Conservation (phyloP, 352 stramenopile species). For the Pythium rishiriense region DNA sequence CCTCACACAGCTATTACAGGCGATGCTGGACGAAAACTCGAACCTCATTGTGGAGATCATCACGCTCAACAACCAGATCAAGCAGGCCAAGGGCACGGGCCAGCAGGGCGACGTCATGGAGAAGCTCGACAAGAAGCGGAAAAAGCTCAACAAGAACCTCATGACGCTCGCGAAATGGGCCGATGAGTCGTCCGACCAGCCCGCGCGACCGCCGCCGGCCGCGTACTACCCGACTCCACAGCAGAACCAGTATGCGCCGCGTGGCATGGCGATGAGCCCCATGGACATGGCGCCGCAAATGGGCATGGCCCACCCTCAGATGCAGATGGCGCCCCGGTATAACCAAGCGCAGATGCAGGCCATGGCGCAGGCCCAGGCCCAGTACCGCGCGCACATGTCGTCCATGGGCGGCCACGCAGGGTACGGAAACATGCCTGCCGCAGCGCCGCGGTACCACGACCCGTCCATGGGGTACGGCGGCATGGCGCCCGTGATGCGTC, state of each 20-base stretch:
- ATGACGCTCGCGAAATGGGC: conserved; percentile 90
- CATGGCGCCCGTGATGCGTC: conserved; percentile 20
- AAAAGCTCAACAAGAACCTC: conserved; percentile 89
- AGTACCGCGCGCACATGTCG: conserved; percentile 62
- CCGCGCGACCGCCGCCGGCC: conserved; percentile 41
- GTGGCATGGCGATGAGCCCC: conserved; percentile 38
- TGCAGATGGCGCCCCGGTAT: conserved; percentile 32
- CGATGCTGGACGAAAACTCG: conserved; percentile 88
- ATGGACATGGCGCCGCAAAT: conserved; percentile 28
- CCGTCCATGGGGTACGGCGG: conserved; percentile 23
- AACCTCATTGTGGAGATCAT: conserved; percentile 88
- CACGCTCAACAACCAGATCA: conserved; percentile 86
- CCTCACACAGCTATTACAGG: conserved; percentile 29
- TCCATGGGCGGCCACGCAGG: conserved; percentile 41
- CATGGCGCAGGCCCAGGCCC: conserved; percentile 40
- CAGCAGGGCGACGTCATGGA: conserved; percentile 80
- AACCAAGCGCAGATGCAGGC: conserved; percentile 39
- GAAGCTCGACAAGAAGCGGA: conserved; percentile 88
- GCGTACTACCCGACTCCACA: conserved; percentile 24
- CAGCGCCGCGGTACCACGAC: conserved; percentile 18
- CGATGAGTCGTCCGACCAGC: conserved; percentile 78
- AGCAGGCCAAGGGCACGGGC: conserved; percentile 75
- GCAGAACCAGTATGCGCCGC: conserved; percentile 34
- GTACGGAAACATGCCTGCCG: conserved; percentile 17
- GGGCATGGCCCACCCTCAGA: conserved; percentile 34